phyloP scores from a whole-genome alignment of 2,329 filamentous ascomycete genomes.

The Bretziella fagacearum region DNA sequence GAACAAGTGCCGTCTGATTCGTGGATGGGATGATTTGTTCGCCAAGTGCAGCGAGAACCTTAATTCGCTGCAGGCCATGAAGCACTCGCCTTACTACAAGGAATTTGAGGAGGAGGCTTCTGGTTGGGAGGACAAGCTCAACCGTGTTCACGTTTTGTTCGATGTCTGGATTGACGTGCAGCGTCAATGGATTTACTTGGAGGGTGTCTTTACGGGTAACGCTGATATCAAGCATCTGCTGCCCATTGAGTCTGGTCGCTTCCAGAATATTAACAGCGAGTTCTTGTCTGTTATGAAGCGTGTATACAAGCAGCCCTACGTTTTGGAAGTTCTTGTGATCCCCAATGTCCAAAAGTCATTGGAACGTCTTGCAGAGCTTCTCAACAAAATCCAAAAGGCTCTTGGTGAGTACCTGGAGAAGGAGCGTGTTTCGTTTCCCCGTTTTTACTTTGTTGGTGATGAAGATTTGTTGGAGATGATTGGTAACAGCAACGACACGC shows the following conservation, averaged over 20 bases:
- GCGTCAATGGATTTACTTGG: conserved; percentile 97
- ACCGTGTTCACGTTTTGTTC: conserved; percentile 90
- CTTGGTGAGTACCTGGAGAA: conserved; percentile 96
- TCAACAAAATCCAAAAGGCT: conserved; percentile 99
- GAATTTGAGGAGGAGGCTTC: conserved; percentile 97
- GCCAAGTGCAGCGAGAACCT: conserved; percentile 96
- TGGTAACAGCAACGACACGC: conserved; percentile 93
- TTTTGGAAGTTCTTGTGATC: conserved; percentile 90
- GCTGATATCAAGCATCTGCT: conserved; percentile 97
- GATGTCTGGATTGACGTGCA: conserved; percentile 99
- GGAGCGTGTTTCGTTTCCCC: conserved; percentile 89
- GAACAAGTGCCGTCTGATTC: conserved; percentile 92
- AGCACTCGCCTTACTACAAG: conserved; percentile 97
- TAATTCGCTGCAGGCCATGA: conserved; percentile 96
- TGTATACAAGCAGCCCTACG: conserved; percentile 88
- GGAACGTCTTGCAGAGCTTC: conserved; percentile 83
- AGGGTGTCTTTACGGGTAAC: conserved; percentile 97
- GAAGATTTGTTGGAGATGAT: conserved; percentile 98
- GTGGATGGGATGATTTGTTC: conserved; percentile 95
- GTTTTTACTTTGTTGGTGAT: conserved; percentile 98
- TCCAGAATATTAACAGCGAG: conserved; percentile 98
- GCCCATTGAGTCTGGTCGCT: conserved; percentile 87
- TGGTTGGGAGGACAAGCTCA: conserved; percentile 94
- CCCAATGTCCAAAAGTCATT: conserved; percentile 90
- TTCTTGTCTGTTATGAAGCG: conserved; percentile 99